These are phyloP conservation scores for Wickerhamiella spandovensis DNA, from an alignment of 805 yeast genomes.

Conservation along the genomic window DNA sequence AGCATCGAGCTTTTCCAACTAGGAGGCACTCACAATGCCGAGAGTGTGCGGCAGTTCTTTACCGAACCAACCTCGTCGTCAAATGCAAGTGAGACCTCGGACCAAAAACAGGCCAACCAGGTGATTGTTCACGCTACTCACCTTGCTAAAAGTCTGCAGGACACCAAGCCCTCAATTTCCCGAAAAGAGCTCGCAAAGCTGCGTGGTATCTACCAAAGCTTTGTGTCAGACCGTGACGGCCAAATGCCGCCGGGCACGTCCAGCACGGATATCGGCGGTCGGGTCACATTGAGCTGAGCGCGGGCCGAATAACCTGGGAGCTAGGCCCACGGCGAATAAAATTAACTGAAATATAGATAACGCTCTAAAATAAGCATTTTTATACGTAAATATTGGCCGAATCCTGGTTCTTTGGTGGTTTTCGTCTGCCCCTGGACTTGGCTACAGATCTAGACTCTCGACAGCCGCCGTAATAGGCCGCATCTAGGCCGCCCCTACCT, in stretches of 20 bases:
- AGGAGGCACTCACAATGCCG: constrained; percentile 5
- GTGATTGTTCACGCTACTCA: constrained; percentile 42
- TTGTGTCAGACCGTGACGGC: constrained; percentile 68
- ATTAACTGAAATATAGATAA: too few species aligned
- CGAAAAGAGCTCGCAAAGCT: constrained; percentile 53
- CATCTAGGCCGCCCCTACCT: too few species aligned
- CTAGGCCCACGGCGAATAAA: too few species aligned
- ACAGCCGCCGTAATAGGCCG: too few species aligned
- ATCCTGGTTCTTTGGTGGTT: too few species aligned
- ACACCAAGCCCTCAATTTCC: constrained; percentile 86
- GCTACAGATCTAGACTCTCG: too few species aligned
- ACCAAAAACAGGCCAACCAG: constrained; percentile 11
- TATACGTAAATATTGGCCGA: too few species aligned
- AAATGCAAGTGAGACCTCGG: neutral
- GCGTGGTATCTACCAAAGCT: constrained; percentile 50
- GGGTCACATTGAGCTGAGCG: constrained; percentile 77
- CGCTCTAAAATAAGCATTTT: too few species aligned
- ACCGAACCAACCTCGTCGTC: constrained; percentile 2
- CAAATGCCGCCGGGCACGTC: constrained; percentile 79
- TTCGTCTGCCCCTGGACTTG: too few species aligned
- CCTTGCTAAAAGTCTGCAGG: constrained; percentile 47
- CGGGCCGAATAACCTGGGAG: too few species aligned
- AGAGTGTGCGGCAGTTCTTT: constrained; percentile 1
- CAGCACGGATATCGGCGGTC: constrained; percentile 69
- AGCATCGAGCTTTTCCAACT: constrained; percentile 8